Evolutionary conservation across 2,329 filamentous ascomycete genomes (phyloP).

Genomic region (Aspergillus hiratsukae): DNA sequence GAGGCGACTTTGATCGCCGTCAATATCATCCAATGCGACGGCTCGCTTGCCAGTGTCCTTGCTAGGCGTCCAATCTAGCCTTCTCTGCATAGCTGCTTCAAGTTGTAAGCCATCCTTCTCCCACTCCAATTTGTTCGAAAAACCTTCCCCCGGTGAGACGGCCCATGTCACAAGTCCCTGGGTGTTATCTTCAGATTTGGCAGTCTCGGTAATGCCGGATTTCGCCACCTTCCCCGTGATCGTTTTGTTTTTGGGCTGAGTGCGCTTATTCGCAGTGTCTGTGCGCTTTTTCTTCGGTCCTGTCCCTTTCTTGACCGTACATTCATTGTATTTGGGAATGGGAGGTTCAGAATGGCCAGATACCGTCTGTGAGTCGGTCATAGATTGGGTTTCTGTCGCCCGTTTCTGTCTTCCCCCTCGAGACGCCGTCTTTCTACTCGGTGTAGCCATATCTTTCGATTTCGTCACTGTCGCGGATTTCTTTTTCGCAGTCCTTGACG

Average conservation of each 20-base stretch:
- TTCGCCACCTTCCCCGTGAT: conserved; percentile 37
- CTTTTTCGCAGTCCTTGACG: conserved; percentile 3
- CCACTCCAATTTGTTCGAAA: conserved; percentile 10
- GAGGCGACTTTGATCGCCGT: conserved; percentile 21
- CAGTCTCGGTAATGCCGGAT: conserved; percentile 12
- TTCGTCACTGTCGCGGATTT: conserved; percentile 10
- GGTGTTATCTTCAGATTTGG: conserved; percentile 11
- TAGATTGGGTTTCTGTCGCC: conserved; percentile 11
- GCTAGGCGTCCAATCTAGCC: conserved; percentile 65
- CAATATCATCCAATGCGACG: conserved; percentile 13
- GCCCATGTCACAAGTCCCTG: conserved; percentile 1
- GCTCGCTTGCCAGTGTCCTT: conserved; percentile 35
- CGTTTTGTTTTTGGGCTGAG: conserved; percentile 28
- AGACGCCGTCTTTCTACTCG: conserved; percentile 5
- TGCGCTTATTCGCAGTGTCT: conserved; percentile 20
- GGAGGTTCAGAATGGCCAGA: not conserved
- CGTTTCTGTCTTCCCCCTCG: conserved; percentile 10
- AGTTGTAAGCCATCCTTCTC: conserved; percentile 25
- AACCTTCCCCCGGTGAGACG: not conserved
- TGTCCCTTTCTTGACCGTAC: conserved; percentile 16
- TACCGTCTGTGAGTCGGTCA: conserved; percentile 2
- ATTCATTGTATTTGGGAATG: conserved; percentile 10
- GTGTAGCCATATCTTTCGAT: conserved; percentile 3
- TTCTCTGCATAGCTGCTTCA: conserved; percentile 50
- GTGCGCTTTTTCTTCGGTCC: conserved; percentile 21